Conservation (phyloP, 768 basidiomycete species). For the Calocybe gangraenosa region DNA sequence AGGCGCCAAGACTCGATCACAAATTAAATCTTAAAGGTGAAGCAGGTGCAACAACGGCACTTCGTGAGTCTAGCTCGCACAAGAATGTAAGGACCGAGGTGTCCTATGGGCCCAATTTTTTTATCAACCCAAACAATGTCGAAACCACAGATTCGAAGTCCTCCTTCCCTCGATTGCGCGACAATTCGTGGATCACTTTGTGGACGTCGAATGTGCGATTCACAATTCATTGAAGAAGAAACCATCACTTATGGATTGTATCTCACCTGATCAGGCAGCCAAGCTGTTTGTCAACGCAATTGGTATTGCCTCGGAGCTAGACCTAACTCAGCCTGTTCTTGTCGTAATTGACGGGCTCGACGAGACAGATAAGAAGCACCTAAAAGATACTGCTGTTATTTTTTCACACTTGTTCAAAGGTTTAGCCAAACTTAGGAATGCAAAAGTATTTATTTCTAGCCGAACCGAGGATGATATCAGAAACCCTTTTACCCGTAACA, state of each 20-base stretch:
- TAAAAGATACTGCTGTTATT: constrained; percentile 8
- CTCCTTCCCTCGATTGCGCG: constrained; percentile 18
- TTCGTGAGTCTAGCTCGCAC: constrained; percentile 5
- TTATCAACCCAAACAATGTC: constrained; percentile 11
- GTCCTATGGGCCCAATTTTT: constrained; percentile 15
- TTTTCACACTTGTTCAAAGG: constrained; percentile 11
- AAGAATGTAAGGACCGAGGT: constrained; percentile 6
- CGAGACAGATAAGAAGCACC: constrained; percentile 11
- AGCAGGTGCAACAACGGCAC: constrained; percentile 6
- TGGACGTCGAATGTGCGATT: constrained; percentile 6
- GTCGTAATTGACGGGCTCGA: constrained; percentile 17
- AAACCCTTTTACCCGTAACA: constrained; percentile 7
- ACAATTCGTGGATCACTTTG: constrained; percentile 9
- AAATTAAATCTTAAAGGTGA: constrained; percentile 4
- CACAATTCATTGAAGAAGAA: constrained; percentile 10
- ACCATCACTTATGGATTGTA: constrained; percentile 12
- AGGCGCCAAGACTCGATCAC: constrained; percentile 1
- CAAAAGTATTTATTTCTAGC: constrained; percentile 16
- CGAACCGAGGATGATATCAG: constrained; percentile 17
- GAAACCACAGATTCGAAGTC: constrained; percentile 10
- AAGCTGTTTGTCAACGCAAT: constrained; percentile 14
- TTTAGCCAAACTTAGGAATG: constrained; percentile 3
- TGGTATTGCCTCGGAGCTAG: constrained; percentile 5
- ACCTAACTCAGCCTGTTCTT: constrained; percentile 10
- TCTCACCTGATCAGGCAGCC: constrained; percentile 12